phyloP scores from a whole-genome alignment of 768 basidiomycete genomes.

The Suillus ampliporus region DNA sequence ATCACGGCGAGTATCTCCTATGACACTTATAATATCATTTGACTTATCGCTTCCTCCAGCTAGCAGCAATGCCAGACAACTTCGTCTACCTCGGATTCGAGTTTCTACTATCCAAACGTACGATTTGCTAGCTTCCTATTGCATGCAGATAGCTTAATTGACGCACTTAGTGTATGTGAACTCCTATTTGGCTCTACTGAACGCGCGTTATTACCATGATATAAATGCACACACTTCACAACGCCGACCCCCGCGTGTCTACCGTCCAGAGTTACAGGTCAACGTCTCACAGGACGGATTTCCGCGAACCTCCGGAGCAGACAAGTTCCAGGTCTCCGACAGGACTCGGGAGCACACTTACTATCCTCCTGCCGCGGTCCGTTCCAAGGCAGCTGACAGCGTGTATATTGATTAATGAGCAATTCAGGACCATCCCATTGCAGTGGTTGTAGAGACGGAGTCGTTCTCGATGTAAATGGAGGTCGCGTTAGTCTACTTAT shows the following conservation, averaged over 20 bases:
- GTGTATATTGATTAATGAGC: not conserved
- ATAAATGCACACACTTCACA: not conserved
- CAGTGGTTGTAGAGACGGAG: not conserved
- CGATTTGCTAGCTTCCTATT: conserved; percentile 20
- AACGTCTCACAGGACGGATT: conserved; percentile 20
- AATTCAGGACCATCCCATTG: not conserved
- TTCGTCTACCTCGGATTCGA: conserved; percentile 62
- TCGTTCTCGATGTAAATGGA: not conserved
- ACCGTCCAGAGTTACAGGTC: not conserved
- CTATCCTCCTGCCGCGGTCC: not conserved
- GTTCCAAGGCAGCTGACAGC: too few species aligned
- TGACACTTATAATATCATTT: not conserved
- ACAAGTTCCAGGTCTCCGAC: not conserved
- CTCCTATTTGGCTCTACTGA: conserved; percentile 53
- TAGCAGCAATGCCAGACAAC: conserved; percentile 57
- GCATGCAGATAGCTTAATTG: not conserved
- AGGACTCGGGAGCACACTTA: too few species aligned
- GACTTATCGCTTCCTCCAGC: conserved; percentile 25
- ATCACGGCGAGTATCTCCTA: not conserved
- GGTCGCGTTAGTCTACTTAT: too few species aligned
- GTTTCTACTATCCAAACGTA: conserved; percentile 57
- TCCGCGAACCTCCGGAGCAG: not conserved
- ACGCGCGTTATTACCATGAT: not conserved
- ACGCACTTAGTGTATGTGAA: conserved; percentile 54
- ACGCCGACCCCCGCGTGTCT: not conserved